Percentiles rank a stretch among this genome's conserved stretches.
phyloP scores from a whole-genome alignment of 805 yeast species.

The Metschnikowia cerradonensis region DNA sequence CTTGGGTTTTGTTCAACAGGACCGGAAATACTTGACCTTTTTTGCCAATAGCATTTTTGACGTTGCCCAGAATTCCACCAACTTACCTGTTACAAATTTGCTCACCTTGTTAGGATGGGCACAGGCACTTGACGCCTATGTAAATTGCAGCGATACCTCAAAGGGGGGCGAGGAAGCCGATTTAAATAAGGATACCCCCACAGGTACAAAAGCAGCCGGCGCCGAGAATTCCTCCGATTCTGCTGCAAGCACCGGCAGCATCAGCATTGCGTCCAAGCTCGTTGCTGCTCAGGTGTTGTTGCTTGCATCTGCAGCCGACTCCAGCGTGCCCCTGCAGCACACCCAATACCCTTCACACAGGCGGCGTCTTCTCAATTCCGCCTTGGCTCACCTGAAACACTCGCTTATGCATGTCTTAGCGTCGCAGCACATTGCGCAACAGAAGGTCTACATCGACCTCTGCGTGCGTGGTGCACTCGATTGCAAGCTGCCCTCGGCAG shows the following conservation, averaged over 20 bases:
- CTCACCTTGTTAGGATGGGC: conserved; percentile 59
- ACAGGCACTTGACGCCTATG: background rate
- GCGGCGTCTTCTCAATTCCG: conserved; percentile 25
- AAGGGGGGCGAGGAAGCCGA: background rate
- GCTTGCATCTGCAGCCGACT: conserved; percentile 29
- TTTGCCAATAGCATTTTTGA: conserved; percentile 39
- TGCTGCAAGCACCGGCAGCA: conserved; percentile 15
- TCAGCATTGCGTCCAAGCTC: conserved; percentile 2
- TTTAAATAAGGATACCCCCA: background rate
- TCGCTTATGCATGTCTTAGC: conserved; percentile 14
- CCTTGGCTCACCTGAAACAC: conserved; percentile 28
- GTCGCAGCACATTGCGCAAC: background rate
- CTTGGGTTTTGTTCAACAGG: conserved; percentile 27
- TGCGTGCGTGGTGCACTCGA: conserved; percentile 2
- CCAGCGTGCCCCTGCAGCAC: conserved; percentile 27
- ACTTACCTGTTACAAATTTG: conserved; percentile 53
- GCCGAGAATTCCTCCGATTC: conserved; percentile 12
- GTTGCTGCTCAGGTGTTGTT: conserved; percentile 32
- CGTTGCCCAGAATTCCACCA: conserved; percentile 22
- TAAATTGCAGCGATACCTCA: background rate
- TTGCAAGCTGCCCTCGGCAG: conserved; percentile 8
- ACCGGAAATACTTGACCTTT: conserved; percentile 29
- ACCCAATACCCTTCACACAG: conserved; percentile 12
- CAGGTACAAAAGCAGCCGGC: background rate
- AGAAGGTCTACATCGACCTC: conserved; percentile 2